phyloP scores from a whole-genome alignment of 306 rosid species.

The Fagus sylvatica region DNA sequence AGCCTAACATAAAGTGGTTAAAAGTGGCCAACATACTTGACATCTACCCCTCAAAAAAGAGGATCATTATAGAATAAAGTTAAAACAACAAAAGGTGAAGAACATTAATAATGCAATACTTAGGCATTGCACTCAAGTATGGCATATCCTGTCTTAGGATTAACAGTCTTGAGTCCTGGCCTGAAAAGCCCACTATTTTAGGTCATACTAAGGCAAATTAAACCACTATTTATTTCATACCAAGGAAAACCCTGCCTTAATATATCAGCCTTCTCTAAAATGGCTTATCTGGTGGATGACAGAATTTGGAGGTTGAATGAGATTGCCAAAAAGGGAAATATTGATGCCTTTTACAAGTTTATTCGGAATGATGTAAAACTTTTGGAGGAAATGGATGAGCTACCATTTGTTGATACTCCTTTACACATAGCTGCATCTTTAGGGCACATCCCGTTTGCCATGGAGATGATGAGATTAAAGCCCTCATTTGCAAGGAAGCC shows the following conservation, averaged over 20 bases:
- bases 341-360: conserved; percentile 23
- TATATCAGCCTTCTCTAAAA: no score
- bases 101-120: conserved; percentile 5
- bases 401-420: conserved; percentile 42
- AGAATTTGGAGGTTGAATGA: not conserved
- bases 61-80: not conserved
- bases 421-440: conserved; percentile 34
- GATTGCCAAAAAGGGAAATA: conserved; percentile 23
- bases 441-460: conserved; percentile 26
- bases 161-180: conserved; percentile 5
- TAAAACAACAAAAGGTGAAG: not conserved
- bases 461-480: conserved; percentile 42
- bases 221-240: not conserved
- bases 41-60: not conserved
- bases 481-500: conserved; percentile 40
- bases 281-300: not conserved
- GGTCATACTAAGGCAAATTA: not conserved
- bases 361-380: conserved; percentile 25
- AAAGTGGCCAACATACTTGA: not conserved
- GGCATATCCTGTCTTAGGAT: not conserved
- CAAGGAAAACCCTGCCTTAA: no score
- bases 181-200: conserved; percentile 29
- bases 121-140: conserved; percentile 23
- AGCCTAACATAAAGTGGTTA: not conserved
- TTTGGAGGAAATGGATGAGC: not conserved